Evolutionary conservation across 2,329 filamentous ascomycete genomes (phyloP), one percentile per base, ranked within the genome.

Genomic region (Diaporthe caulivora): DNA sequence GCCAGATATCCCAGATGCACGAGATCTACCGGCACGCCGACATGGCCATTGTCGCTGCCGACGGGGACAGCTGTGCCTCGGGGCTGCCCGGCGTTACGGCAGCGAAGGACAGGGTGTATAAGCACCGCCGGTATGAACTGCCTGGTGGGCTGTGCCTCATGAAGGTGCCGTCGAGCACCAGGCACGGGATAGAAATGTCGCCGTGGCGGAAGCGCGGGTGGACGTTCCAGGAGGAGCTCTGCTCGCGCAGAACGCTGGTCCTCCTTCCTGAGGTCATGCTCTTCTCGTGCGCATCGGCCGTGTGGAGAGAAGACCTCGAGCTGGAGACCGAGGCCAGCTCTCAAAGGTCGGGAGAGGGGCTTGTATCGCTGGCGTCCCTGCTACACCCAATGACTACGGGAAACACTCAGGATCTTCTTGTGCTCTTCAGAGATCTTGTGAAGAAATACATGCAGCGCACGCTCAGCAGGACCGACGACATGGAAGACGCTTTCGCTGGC

Each of bases 171-270:
- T 49, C 62, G 7, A 65, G 57, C 34, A 55, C 57, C 44, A 72
- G 53, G 34, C 31, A 72, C 37, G 26, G 70, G 11, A 40, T 67
- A 18, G 58, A 72, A 8, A 47, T 49, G 7, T 72, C 57, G 10
- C 24, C 70, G 9, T 72, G 70, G 70, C 55, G 70, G 53, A 67
- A 58, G 3, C 57, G 70, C 5, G 70, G 70, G 3, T 72, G 70
- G 70, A 72, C 58, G 1, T 72, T 72, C 13, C 70, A 72, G 31
- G 70, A 72, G 49, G 70, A 72, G 47, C 34, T 72, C 2, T 67
- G 70, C 10, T 72, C 70, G 1, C 44, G 70, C 8, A 65, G 49
- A 24, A 40, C 58, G 1, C 24, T 72, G 8, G 58, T 67, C 3
- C 31, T 67, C 3, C 21, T 67, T 3, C 58, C 70, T 1, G 51